Conservation (phyloP, 306 rosid species). For the Corylus heterophylla region DNA sequence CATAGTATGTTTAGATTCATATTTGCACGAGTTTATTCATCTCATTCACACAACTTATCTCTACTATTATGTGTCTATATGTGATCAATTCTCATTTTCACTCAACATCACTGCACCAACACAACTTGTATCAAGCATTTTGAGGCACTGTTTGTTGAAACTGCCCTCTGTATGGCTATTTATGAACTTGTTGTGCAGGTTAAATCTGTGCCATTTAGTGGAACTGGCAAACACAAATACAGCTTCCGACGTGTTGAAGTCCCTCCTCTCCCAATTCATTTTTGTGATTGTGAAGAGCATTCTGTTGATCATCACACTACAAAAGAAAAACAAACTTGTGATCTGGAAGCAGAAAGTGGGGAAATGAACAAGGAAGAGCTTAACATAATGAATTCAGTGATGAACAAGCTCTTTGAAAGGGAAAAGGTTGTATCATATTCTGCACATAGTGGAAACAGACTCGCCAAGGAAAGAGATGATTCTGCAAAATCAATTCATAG, state of each 20-base stretch:
- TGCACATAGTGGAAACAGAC: conserved; percentile 24
- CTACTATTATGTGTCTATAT: neutral
- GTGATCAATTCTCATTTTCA: neutral
- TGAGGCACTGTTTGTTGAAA: neutral
- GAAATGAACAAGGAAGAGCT: conserved; percentile 70
- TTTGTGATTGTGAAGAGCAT: conserved; percentile 97
- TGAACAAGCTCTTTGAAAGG: conserved; percentile 62
- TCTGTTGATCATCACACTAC: conserved; percentile 34
- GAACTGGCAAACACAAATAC: conserved; percentile 92
- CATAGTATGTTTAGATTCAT: neutral
- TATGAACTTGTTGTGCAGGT: conserved; percentile 48
- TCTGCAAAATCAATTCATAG: conserved; percentile 27
- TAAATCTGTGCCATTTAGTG: conserved; percentile 75
- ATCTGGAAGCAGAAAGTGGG: conserved; percentile 33
- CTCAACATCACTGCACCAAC: neutral
- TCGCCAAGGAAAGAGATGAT: conserved; percentile 11
- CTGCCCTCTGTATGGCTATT: neutral
- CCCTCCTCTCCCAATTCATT: conserved; percentile 70
- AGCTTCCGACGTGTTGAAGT: conserved; percentile 78
- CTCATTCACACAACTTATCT: neutral
- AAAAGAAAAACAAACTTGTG: conserved; percentile 27
- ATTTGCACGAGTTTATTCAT: neutral
- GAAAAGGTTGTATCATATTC: conserved; percentile 31
- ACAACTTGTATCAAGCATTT: neutral
- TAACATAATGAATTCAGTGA: conserved; percentile 65